phyloP scores from a whole-genome alignment of 2,329 filamentous ascomycete genomes.

The Scytalidium sp. region DNA sequence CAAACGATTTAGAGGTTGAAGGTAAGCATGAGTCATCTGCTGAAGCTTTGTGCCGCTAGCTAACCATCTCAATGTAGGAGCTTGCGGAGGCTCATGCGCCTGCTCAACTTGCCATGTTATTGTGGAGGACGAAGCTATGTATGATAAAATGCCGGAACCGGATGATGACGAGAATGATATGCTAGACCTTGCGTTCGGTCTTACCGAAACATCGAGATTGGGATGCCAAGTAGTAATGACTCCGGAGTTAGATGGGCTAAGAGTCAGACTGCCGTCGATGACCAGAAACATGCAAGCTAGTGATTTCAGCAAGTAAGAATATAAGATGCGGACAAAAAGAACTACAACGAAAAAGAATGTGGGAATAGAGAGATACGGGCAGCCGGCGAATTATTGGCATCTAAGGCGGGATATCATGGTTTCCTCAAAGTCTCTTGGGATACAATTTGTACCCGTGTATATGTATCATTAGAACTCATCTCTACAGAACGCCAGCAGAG shows the following conservation, averaged over 20 bases:
- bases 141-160: slow-evolving; percentile 59
- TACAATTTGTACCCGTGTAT: neutral
- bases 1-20: slow-evolving; percentile 96
- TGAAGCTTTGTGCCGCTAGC: neutral
- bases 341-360: neutral
- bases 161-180: slow-evolving; percentile 68
- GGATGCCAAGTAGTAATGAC: slow-evolving; percentile 70
- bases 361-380: neutral
- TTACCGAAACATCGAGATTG: slow-evolving; percentile 63
- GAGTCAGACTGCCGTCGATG: slow-evolving; percentile 85
- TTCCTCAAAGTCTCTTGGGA: neutral
- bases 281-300: slow-evolving; percentile 94
- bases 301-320: slow-evolving; percentile 65
- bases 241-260: slow-evolving; percentile 82
- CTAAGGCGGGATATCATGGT: neutral
- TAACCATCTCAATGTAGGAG: slow-evolving; percentile 49
- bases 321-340: slow-evolving; percentile 1
- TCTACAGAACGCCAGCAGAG: neutral
- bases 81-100: slow-evolving; percentile 81
- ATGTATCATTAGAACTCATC: neutral
- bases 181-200: slow-evolving; percentile 70
- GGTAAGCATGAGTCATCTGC: slow-evolving; percentile 41
- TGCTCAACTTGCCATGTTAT: slow-evolving; percentile 77
- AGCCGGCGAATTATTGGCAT: slow-evolving; percentile 2
- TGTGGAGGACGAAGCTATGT: slow-evolving; percentile 60